Percentiles rank a stretch among this genome's conserved stretches.
Evolutionary conservation across 805 yeast genomes (phyloP).

Genomic region (Candida fluviatilis): DNA sequence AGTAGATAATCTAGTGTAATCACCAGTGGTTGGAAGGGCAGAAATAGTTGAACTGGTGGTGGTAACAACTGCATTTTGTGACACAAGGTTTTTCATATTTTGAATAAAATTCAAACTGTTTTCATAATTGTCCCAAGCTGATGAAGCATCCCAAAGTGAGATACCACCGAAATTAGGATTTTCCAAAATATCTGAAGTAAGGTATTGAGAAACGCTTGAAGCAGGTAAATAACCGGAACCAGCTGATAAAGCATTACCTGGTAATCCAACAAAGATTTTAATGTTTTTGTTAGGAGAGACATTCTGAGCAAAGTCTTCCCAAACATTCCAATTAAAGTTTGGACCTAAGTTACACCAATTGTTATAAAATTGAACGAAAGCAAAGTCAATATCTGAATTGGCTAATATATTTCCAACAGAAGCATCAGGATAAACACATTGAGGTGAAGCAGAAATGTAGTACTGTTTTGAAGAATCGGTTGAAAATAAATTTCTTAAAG

Average conservation of each 20-base stretch:
- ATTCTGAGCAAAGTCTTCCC: conserved; percentile 27
- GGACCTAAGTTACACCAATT: conserved; percentile 27
- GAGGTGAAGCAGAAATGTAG: conserved; percentile 36
- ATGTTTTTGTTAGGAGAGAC: conserved; percentile 28
- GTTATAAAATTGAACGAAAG: conserved; percentile 38
- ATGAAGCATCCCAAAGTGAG: conserved; percentile 82
- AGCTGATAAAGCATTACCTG: conserved; percentile 30
- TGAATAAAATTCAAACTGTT: conserved; percentile 21
- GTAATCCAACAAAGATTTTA: conserved; percentile 32
- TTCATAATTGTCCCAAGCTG: conserved; percentile 31
- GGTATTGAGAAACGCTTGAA: conserved; percentile 14
- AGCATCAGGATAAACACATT: conserved; percentile 37
- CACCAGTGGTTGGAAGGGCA: conserved; percentile 3
- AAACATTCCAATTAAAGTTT: conserved; percentile 32
- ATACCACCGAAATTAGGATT: conserved; percentile 55
- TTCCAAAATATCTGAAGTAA: conserved; percentile 12
- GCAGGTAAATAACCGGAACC: conserved; percentile 28
- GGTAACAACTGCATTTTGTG: conserved; percentile 14
- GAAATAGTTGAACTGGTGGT: conserved; percentile 6
- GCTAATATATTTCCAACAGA: conserved; percentile 28
- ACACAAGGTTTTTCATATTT: conserved; percentile 40
- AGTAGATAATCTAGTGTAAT: neutral
- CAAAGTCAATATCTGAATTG: conserved; percentile 26
- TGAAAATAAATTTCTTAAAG: conserved; percentile 17
- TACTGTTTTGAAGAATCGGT: conserved; percentile 25